Percentiles rank a stretch among this genome's conserved stretches.
Evolutionary conservation across 768 basidiomycete genomes (phyloP).

Genomic region (Leccinum rimulosum): DNA sequence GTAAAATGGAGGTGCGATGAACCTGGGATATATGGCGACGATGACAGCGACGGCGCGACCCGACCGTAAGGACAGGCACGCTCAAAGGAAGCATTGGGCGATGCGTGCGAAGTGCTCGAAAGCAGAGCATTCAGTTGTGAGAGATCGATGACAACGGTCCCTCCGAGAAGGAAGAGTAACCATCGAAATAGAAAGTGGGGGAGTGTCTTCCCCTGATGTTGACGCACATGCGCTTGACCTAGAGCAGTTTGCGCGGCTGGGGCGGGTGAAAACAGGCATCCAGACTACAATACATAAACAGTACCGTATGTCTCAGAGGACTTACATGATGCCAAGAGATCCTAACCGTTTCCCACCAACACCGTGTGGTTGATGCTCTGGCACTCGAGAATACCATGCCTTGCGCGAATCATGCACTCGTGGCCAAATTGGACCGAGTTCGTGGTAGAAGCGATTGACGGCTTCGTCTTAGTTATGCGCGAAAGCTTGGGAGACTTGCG

Average conservation of each 20-base stretch:
- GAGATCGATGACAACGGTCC: constrained; percentile 60
- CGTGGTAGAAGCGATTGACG: constrained; percentile 63
- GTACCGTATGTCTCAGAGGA: not conserved
- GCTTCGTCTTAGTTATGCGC: constrained; percentile 52
- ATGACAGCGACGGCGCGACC: constrained; percentile 55
- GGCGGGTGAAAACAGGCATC: constrained; percentile 62
- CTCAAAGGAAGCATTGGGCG: constrained; percentile 41
- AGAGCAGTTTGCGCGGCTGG: constrained; percentile 47
- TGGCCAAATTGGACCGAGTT: constrained; percentile 59
- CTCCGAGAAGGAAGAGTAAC: constrained; percentile 61
- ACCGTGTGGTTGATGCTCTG: constrained; percentile 35
- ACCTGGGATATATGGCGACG: constrained; percentile 67
- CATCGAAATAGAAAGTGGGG: constrained; percentile 66
- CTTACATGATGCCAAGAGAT: constrained; percentile 50
- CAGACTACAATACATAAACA: constrained; percentile 34
- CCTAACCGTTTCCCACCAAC: constrained; percentile 44
- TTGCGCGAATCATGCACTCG: constrained; percentile 66
- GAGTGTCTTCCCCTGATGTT: constrained; percentile 67
- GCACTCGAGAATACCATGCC: constrained; percentile 31
- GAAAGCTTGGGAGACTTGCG: constrained; percentile 41
- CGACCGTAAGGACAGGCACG: constrained; percentile 42
- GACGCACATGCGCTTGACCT: constrained; percentile 69
- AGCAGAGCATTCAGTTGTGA: constrained; percentile 57
- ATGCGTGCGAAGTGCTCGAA: constrained; percentile 51
- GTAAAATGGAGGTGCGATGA: constrained; percentile 65